phyloP scores from a whole-genome alignment of 2,329 filamentous ascomycete species.

The Trichoderma simmonsii region DNA sequence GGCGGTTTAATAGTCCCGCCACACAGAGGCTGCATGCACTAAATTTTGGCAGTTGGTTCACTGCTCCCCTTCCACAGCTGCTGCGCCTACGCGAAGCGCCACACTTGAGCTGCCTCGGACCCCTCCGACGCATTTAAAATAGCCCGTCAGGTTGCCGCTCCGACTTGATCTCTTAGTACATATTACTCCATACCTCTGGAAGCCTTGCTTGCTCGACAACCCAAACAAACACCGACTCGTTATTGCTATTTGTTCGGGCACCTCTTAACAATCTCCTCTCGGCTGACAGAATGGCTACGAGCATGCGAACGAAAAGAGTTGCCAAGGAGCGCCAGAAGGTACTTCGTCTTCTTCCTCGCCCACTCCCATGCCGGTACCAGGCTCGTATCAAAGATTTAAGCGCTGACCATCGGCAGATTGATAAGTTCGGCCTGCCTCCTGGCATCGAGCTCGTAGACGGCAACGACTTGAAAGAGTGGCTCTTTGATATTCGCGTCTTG shows the following conservation, averaged over 20 bases:
- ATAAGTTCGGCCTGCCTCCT: constrained; percentile 54
- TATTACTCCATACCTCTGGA: not conserved
- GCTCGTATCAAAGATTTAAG: not conserved
- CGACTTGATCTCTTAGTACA: not conserved
- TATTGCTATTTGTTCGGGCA: not conserved
- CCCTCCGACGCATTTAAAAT: constrained; percentile 2
- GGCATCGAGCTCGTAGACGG: constrained; percentile 80
- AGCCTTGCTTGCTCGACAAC: not conserved
- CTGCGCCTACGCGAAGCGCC: constrained; percentile 11
- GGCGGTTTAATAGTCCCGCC: not conserved
- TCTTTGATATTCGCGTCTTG: constrained; percentile 85
- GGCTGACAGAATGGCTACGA: constrained; percentile 25
- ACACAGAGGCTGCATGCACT: not conserved
- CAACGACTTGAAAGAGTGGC: constrained; percentile 72
- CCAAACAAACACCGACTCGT: not conserved
- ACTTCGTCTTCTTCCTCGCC: not conserved
- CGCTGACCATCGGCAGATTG: constrained; percentile 44
- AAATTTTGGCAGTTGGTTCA: not conserved
- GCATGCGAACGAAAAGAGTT: constrained; percentile 28
- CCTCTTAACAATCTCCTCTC: not conserved
- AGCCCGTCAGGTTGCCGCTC: not conserved
- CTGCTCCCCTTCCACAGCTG: not conserved
- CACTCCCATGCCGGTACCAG: not conserved
- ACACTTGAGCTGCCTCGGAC: constrained; percentile 1
- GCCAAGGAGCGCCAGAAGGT: constrained; percentile 33